Evolutionary conservation across 2,329 filamentous ascomycete genomes (phyloP).

Genomic region (Scedosporium boydii): DNA sequence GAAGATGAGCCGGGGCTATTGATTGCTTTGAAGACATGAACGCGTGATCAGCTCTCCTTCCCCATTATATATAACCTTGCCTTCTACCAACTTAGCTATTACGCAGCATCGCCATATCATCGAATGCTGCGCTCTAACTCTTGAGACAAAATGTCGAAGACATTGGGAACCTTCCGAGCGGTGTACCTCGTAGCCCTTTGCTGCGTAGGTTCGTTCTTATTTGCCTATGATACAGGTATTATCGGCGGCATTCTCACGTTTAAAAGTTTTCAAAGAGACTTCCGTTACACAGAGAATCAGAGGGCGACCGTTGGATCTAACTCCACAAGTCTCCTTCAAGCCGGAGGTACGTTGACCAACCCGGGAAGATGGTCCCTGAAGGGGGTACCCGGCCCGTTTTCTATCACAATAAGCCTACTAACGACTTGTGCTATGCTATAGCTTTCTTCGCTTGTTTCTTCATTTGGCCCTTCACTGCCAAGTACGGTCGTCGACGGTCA

Average conservation of each 20-base stretch:
- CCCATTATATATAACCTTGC: no score
- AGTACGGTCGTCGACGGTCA: constrained; percentile 28
- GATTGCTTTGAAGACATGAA: no score
- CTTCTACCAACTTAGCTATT: background rate
- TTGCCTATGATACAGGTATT: constrained; percentile 33
- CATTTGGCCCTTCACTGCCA: constrained; percentile 31
- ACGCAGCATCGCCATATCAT: background rate
- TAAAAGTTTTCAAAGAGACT: constrained; percentile 26
- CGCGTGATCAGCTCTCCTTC: no score
- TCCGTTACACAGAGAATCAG: constrained; percentile 19
- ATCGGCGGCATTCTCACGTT: constrained; percentile 30
- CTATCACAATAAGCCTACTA: background rate
- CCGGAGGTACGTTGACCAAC: constrained; percentile 20
- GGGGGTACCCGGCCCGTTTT: no score
- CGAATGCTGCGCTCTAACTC: background rate
- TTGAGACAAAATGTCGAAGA: background rate
- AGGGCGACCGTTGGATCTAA: constrained; percentile 25
- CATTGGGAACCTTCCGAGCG: constrained; percentile 25
- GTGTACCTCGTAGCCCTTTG: constrained; percentile 26
- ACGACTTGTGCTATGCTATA: constrained; percentile 8
- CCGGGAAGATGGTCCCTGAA: no score
- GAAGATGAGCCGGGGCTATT: no score
- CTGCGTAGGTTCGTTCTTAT: constrained; percentile 29
- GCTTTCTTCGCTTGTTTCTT: constrained; percentile 34
- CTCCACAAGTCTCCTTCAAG: constrained; percentile 30